These are phyloP conservation scores for Lasiodiplodia citricola DNA, from an alignment of 2,329 filamentous ascomycete genomes.

Conservation along the genomic window DNA sequence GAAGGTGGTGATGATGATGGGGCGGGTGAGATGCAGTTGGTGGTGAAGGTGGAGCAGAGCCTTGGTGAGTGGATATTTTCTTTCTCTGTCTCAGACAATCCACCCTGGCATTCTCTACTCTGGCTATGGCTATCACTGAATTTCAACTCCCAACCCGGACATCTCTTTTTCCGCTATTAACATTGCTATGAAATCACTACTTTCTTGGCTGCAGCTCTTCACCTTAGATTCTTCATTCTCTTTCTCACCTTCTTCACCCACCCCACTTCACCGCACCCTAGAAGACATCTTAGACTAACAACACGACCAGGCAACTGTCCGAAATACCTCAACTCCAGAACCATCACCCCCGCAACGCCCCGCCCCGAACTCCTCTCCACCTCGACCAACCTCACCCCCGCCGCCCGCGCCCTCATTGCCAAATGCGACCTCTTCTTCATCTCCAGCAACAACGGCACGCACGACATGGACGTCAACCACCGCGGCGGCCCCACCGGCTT, in stretches of 20 bases:
- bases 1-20: constrained; percentile 22
- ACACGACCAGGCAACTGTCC: constrained; percentile 71
- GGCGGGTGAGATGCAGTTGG: constrained; percentile 60
- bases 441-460: constrained; percentile 65
- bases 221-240: no score
- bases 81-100: neutral
- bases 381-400: constrained; percentile 54
- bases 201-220: no score
- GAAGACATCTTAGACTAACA: neutral
- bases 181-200: neutral
- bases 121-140: neutral
- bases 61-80: constrained; percentile 52
- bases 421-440: constrained; percentile 80
- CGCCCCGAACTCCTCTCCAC: constrained; percentile 58
- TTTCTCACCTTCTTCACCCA: neutral
- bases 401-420: constrained; percentile 64
- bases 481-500: constrained; percentile 78
- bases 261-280: neutral
- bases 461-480: constrained; percentile 83
- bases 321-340: constrained; percentile 82
- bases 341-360: constrained; percentile 62
- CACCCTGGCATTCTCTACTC: neutral
- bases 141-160: neutral
- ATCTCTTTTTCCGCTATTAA: neutral
- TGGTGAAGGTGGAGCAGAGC: constrained; percentile 72